Evolutionary conservation across 78 protist genomes (phyloP).

Genomic region (Monosiga brevicollis): DNA sequence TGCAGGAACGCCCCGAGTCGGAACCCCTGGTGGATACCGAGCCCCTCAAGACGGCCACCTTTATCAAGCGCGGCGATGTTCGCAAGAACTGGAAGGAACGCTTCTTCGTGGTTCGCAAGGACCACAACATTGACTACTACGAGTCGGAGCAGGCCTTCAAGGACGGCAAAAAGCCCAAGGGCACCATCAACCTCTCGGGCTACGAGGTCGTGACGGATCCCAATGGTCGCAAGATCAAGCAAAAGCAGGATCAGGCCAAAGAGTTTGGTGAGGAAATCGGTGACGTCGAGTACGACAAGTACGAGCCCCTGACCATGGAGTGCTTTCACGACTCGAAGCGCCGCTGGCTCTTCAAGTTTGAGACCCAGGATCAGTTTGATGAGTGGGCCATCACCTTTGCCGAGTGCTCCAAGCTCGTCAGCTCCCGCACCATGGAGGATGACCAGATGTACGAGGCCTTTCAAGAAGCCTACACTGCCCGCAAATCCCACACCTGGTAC

Average conservation of each 20-base stretch:
- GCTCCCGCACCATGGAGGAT: constrained; percentile 25
- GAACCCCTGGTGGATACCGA: not conserved
- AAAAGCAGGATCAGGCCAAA: constrained; percentile 18
- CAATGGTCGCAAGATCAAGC: constrained; percentile 4
- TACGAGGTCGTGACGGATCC: constrained; percentile 32
- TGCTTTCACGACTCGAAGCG: constrained; percentile 18
- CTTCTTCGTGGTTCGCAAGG: constrained; percentile 31
- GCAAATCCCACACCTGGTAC: constrained; percentile 23
- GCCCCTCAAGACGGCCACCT: constrained; percentile 6
- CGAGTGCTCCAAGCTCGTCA: constrained; percentile 7
- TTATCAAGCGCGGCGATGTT: constrained; percentile 33
- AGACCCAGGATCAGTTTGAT: constrained; percentile 5
- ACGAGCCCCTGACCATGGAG: constrained; percentile 16
- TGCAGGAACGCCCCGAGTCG: no score
- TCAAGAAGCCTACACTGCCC: constrained; percentile 19
- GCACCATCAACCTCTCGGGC: constrained; percentile 31
- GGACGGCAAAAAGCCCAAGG: constrained; percentile 18
- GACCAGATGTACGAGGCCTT: constrained; percentile 24
- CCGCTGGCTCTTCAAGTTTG: constrained; percentile 18
- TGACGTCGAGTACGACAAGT: not conserved
- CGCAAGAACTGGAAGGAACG: constrained; percentile 40
- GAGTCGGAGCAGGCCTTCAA: constrained; percentile 16
- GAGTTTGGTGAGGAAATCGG: constrained; percentile 24
- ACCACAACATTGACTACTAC: constrained; percentile 44
- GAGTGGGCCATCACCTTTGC: constrained; percentile 20